Conservation (phyloP, 1,284 basidiomycete species). For the Irpex sp. region DNA sequence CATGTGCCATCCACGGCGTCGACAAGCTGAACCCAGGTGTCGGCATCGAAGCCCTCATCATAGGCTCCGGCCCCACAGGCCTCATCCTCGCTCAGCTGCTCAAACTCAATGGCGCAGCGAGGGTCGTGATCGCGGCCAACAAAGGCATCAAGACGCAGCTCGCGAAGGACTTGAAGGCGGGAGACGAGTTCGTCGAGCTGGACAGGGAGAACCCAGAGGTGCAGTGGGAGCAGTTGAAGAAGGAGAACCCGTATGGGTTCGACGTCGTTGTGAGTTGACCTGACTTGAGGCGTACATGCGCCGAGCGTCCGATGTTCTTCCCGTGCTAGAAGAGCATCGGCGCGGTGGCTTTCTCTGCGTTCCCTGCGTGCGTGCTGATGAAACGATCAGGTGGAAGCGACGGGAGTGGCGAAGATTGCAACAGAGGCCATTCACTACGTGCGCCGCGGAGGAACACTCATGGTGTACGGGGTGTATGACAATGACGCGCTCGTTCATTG, state of each 20-base stretch:
- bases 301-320: neutral
- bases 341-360: neutral
- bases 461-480: slow-evolving; percentile 75
- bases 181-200: slow-evolving; percentile 80
- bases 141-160: slow-evolving; percentile 85
- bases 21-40: slow-evolving; percentile 79
- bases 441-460: slow-evolving; percentile 70
- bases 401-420: slow-evolving; percentile 77
- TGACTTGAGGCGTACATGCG: neutral
- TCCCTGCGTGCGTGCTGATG: neutral
- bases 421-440: slow-evolving; percentile 84
- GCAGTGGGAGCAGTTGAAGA: slow-evolving; percentile 77
- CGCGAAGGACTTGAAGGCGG: slow-evolving; percentile 72
- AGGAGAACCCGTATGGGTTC: slow-evolving; percentile 81
- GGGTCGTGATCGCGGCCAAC: slow-evolving; percentile 78
- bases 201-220: slow-evolving; percentile 71
- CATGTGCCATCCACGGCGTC: slow-evolving; percentile 85
- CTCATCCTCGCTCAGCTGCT: slow-evolving; percentile 84
- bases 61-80: slow-evolving; percentile 79
- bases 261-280: slow-evolving; percentile 65
- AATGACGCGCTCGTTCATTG: slow-evolving; percentile 77
- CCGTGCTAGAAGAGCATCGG: neutral
- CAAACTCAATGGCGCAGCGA: slow-evolving; percentile 77
- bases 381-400: slow-evolving; percentile 63
- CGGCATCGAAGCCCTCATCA: slow-evolving; percentile 73